A percentile compares a stretch with the other conserved stretches of the same genome.
phyloP scores from a whole-genome alignment of 2,329 filamentous ascomycete species.

The Alternaria triticimaculans region DNA sequence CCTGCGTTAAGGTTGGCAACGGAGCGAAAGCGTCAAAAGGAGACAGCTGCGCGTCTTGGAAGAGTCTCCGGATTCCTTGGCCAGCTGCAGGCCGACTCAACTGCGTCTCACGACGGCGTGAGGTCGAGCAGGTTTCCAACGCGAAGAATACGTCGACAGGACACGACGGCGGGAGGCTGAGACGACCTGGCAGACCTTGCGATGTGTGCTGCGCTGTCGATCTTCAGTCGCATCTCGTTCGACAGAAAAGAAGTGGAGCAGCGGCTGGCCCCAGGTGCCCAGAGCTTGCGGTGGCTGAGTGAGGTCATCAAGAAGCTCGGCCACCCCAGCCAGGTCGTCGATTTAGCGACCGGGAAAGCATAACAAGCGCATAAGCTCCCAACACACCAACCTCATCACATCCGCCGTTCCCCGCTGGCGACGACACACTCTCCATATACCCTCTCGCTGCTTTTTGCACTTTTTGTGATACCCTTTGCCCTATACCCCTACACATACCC shows the following conservation, averaged over 20 bases:
- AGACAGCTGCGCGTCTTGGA: constrained; percentile 8
- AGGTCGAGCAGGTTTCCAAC: background rate
- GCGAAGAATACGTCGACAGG: background rate
- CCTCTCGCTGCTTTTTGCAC: constrained; percentile 17
- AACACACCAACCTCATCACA: constrained; percentile 11
- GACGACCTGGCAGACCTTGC: background rate
- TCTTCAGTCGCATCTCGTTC: background rate
- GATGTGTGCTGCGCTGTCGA: constrained; percentile 11
- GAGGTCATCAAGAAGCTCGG: constrained; percentile 29
- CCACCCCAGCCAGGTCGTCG: constrained; percentile 12
- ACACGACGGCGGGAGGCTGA: background rate
- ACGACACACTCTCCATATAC: constrained; percentile 14
- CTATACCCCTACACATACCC: constrained; percentile 13
- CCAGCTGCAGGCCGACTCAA: background rate
- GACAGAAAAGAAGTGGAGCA: constrained; percentile 7
- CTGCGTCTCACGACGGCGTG: background rate
- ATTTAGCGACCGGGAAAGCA: constrained; percentile 14
- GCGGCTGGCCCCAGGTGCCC: constrained; percentile 8
- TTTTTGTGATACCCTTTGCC: constrained; percentile 30
- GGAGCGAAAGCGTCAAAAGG: background rate
- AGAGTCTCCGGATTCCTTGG: constrained; percentile 9
- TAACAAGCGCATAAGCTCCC: constrained; percentile 17
- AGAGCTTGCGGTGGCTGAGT: constrained; percentile 14
- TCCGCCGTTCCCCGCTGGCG: constrained; percentile 33
- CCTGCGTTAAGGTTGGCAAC: constrained; percentile 5